Percentiles rank a stretch among this genome's conserved stretches.
Evolutionary conservation across 176 grass and related monocot species (phyloP).

Genomic region (Zoysia japonica): DNA sequence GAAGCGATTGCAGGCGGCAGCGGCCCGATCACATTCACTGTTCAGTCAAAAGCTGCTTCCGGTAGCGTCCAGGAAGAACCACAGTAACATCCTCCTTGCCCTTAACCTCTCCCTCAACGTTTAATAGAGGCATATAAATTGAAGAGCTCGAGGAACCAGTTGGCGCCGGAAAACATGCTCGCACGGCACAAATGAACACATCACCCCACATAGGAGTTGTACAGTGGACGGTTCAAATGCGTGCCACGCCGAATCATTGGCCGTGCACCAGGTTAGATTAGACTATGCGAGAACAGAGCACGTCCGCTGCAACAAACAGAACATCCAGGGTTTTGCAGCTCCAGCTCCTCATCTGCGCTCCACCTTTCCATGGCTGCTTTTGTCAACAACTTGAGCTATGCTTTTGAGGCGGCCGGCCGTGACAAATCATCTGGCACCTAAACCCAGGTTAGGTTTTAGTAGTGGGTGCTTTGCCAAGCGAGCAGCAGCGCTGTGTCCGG

Average conservation of each 20-base stretch:
- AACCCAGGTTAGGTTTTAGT: constrained; percentile 12
- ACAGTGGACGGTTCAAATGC: not conserved
- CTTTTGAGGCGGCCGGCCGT: constrained; percentile 1
- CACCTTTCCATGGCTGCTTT: not conserved
- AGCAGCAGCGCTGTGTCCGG: not conserved
- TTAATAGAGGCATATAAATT: not conserved
- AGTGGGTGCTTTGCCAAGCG: not conserved
- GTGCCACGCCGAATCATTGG: not conserved
- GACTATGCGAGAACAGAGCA: no score
- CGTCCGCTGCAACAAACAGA: not conserved
- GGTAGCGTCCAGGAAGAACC: not conserved
- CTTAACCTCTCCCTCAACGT: not conserved
- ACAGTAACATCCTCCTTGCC: not conserved
- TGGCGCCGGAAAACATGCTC: no score
- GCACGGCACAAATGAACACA: no score
- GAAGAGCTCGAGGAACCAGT: not conserved
- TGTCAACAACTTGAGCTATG: not conserved
- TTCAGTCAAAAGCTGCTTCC: constrained; percentile 21
- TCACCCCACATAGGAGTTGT: no score
- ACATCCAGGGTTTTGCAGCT: not conserved
- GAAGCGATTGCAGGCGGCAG: no score
- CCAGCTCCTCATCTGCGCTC: not conserved
- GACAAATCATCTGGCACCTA: constrained; percentile 28
- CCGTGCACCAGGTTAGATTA: not conserved
- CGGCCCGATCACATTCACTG: constrained; percentile 26